These are phyloP conservation scores for Plenodomus tracheiphilus DNA, from an alignment of 2,329 filamentous ascomycete species.

Conservation along the genomic window DNA sequence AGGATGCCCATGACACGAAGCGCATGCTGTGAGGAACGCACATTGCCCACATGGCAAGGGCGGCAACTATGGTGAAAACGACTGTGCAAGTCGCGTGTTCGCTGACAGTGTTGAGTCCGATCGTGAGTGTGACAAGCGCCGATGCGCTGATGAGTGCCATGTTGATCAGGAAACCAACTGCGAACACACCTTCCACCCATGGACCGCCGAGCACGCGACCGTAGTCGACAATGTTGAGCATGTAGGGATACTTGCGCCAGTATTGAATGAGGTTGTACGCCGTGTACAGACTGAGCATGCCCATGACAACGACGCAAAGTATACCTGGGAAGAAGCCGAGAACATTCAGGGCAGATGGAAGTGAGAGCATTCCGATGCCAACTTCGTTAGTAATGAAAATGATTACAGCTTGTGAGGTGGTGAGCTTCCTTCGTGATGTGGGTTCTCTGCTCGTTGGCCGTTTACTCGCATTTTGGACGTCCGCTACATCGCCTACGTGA, in stretches of 20 bases:
- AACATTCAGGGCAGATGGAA: conserved; percentile 29
- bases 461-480: conserved; percentile 28
- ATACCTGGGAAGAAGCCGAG: conserved; percentile 34
- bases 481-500: conserved; percentile 25
- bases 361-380: conserved; percentile 33
- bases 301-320: conserved; percentile 27
- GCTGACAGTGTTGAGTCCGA: conserved; percentile 33
- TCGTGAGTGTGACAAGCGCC: conserved; percentile 31
- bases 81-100: conserved; percentile 35
- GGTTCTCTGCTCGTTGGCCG: conserved; percentile 6
- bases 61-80: conserved; percentile 27
- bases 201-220: conserved; percentile 31
- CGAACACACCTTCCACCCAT: conserved; percentile 30
- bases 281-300: conserved; percentile 31
- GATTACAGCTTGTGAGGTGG: conserved; percentile 31
- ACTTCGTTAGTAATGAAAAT: conserved; percentile 38
- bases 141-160: conserved; percentile 34
- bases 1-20: conserved; percentile 32
- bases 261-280: conserved; percentile 36
- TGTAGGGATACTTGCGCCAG: conserved; percentile 35
- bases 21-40: conserved; percentile 33
- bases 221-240: conserved; percentile 37
- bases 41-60: conserved; percentile 32
- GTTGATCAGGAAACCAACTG: conserved; percentile 31
- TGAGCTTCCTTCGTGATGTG: conserved; percentile 23